Evolutionary conservation across 2,329 filamentous ascomycete species (phyloP), one percentile per base, ranked within the genome.

Genomic region (Aspergillus pseudoviridinutans): DNA sequence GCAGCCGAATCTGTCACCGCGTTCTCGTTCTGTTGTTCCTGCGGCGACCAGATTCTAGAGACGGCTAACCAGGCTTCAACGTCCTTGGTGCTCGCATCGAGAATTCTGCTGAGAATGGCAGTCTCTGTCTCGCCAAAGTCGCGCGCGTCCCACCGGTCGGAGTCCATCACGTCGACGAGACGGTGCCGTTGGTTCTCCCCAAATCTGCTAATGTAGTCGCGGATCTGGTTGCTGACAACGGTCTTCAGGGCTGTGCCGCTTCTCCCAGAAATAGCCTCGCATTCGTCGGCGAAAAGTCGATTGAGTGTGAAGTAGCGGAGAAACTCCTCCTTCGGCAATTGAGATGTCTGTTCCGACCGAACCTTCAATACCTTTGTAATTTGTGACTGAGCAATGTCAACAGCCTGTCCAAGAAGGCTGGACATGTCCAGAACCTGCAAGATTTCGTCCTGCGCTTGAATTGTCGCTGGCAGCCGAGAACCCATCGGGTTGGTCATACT

Each of bases 401-500:
- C 85, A n/a, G 85, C 85, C 68, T 87, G 84, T 1, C 84, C 85
- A 20, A 87, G 77, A 10, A 87, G 75, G 66, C 83, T 86, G 1
- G 85, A 87, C 78, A 88, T 83, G 61, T 88, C 85, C 54, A 88
- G 68, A 14, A 84, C 82, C 65, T 87, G 83, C 59, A 84, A 79
- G 14, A 87, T 78, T 64, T 87, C 84, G 63, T 86, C 82, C 61
- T 84, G 84, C 1, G 72, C 71, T 62, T 71, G 64, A 9, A 66
- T 66, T 28, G 67, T 68, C 20, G 70, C 64, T 4, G 68, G 60
- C 28, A 62, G 55, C 14, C 68, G 68, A 35, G 63, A 62, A 38
- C 64, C 61, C 8, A 65, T 47, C 46, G 75, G 72, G 24, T 74
- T 74, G 51, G 81, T 78, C 44, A 80, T 72, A 17, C 68, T 77